Evolutionary conservation across 306 rosid species (phyloP).

Genomic region (Begonia fuchsioides): DNA sequence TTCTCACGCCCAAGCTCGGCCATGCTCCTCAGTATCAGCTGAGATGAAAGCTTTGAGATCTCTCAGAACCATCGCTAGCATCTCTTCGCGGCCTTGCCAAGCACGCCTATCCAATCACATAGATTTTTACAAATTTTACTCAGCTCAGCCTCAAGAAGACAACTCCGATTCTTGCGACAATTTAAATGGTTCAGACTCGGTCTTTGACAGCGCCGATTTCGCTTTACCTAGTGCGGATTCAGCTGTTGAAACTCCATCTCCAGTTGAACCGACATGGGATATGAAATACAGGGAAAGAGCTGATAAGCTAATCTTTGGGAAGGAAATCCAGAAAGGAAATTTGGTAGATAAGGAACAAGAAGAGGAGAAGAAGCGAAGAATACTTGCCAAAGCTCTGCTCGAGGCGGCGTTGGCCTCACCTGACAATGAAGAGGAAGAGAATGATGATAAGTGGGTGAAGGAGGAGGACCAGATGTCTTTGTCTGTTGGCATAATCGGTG

Average conservation of each 20-base stretch:
- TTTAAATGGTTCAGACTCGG: conserved; percentile 28
- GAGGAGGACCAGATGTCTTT: conserved; percentile 84
- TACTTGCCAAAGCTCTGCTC: conserved; percentile 63
- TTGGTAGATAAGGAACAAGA: conserved; percentile 28
- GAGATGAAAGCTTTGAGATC: conserved; percentile 54
- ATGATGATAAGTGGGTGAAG: conserved; percentile 18
- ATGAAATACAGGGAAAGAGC: conserved; percentile 36
- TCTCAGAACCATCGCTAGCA: conserved; percentile 20
- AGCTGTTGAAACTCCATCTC: conserved; percentile 6
- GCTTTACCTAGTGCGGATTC: conserved; percentile 20
- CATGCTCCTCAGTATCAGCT: neutral
- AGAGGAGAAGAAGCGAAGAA: conserved; percentile 39
- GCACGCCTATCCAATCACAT: conserved; percentile 2
- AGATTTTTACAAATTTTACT: conserved; percentile 19
- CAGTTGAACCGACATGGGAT: conserved; percentile 43
- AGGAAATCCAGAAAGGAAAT: conserved; percentile 22
- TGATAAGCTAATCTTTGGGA: conserved; percentile 27
- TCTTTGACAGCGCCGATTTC: conserved; percentile 59
- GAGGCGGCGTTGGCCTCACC: conserved; percentile 40
- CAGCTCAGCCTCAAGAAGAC: conserved; percentile 51
- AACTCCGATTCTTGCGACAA: conserved; percentile 15
- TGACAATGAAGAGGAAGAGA: conserved; percentile 23
- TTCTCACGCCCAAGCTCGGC: neutral
- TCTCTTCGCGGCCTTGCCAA: conserved; percentile 11
- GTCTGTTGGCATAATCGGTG: conserved; percentile 83